These are phyloP conservation scores for Candida cerambycidarum DNA, from an alignment of 805 yeast species.

Conservation along the genomic window DNA sequence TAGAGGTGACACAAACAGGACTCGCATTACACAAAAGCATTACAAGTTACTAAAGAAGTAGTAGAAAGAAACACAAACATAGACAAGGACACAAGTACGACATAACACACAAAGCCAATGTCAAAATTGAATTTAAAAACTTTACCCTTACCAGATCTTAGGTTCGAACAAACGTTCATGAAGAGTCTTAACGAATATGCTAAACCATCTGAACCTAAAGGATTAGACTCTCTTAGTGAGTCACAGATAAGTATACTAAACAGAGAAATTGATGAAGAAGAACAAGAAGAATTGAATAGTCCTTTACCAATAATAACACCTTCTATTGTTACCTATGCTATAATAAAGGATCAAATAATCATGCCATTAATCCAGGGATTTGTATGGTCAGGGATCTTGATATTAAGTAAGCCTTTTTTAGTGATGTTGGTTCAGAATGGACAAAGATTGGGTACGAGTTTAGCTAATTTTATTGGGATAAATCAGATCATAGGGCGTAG, in stretches of 20 bases:
- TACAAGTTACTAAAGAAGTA: too few relatives aligned
- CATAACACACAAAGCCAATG: background rate
- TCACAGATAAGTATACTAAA: constrained; percentile 20
- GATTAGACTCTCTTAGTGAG: constrained; percentile 17
- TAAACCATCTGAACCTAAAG: constrained; percentile 5
- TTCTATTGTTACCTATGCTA: constrained; percentile 45
- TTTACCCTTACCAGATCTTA: constrained; percentile 55
- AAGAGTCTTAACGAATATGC: constrained; percentile 32
- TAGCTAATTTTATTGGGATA: constrained; percentile 12
- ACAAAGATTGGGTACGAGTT: constrained; percentile 23
- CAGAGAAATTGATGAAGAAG: constrained; percentile 17
- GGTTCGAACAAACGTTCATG: constrained; percentile 64
- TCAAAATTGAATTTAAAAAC: background rate
- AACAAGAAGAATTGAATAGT: constrained; percentile 10
- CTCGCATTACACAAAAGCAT: too few relatives aligned
- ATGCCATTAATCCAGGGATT: constrained; percentile 58
- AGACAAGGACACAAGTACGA: background rate
- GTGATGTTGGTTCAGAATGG: constrained; percentile 24
- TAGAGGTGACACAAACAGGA: too few relatives aligned
- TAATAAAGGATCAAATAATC: constrained; percentile 49
- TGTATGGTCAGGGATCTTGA: constrained; percentile 41
- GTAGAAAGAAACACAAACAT: background rate
- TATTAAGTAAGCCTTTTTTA: constrained; percentile 38
- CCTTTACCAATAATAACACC: constrained; percentile 45
- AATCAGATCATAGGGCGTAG: constrained; percentile 5